Conservation (phyloP, 257 asterid species). For the Mitragyna speciosa region DNA sequence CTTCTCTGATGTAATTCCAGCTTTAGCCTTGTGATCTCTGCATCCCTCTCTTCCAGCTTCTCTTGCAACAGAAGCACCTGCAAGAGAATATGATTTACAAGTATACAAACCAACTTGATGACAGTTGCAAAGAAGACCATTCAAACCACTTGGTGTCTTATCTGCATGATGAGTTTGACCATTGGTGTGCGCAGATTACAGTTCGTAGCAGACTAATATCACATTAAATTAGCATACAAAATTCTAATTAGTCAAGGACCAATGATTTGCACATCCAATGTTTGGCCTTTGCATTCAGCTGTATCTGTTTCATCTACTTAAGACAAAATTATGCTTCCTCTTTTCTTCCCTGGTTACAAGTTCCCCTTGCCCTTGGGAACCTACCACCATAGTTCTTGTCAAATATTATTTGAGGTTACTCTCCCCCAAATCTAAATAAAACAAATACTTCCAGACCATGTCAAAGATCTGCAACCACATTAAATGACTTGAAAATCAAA, state of each 20-base stretch:
- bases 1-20: conserved; percentile 38
- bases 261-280: too few species aligned
- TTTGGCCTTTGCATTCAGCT: too few species aligned
- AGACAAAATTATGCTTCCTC: too few species aligned
- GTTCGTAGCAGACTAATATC: neutral
- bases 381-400: too few species aligned
- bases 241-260: neutral
- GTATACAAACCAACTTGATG: neutral
- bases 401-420: too few species aligned
- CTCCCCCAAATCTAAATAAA: too few species aligned
- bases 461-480: too few species aligned
- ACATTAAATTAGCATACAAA: neutral
- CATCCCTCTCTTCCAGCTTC: conserved; percentile 68
- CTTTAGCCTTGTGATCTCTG: conserved; percentile 51
- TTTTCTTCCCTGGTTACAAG: too few species aligned
- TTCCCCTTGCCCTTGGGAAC: too few species aligned
- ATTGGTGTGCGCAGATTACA: neutral
- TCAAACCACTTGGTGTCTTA: neutral
- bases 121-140: neutral
- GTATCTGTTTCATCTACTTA: too few species aligned
- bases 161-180: neutral
- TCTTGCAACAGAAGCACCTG: conserved; percentile 84
- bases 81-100: neutral
- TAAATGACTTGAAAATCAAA: too few species aligned
- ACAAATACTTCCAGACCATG: too few species aligned